These are phyloP conservation scores for Fragosphaeria purpurea DNA, from an alignment of 2,329 filamentous ascomycete species.

Conservation along the genomic window DNA sequence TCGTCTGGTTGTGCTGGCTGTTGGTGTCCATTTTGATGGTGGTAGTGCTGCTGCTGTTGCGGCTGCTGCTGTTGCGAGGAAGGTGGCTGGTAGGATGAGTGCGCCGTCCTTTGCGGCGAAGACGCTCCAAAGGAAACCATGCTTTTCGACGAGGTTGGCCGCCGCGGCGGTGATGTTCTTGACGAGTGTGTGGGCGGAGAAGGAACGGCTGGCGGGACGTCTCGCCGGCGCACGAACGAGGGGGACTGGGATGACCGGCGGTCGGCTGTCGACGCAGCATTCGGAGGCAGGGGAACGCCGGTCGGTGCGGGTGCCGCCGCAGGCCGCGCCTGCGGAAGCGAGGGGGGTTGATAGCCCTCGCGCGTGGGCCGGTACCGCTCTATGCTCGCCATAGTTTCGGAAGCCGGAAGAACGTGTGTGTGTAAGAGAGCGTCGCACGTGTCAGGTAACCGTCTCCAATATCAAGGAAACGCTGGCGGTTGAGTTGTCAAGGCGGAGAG, in stretches of 20 bases:
- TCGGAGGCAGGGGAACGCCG: neutral
- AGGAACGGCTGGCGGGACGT: slow-evolving; percentile 51
- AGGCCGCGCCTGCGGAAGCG: slow-evolving; percentile 23
- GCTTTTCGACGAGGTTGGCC: slow-evolving; percentile 29
- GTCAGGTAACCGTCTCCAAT: too few relatives aligned
- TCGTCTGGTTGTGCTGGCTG: neutral
- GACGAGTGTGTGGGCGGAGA: slow-evolving; percentile 49
- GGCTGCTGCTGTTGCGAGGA: neutral
- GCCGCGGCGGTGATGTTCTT: slow-evolving; percentile 44
- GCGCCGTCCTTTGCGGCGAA: slow-evolving; percentile 25
- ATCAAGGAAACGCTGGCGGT: too few relatives aligned
- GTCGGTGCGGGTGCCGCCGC: slow-evolving; percentile 4
- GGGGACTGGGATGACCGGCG: slow-evolving; percentile 39
- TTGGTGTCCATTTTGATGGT: neutral
- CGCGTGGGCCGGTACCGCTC: slow-evolving; percentile 48
- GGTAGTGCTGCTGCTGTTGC: neutral
- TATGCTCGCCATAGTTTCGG: slow-evolving; percentile 43
- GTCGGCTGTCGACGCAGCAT: slow-evolving; percentile 17
- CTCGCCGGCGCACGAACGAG: slow-evolving; percentile 30
- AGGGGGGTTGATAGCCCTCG: slow-evolving; percentile 48
- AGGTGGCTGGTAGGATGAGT: slow-evolving; percentile 10
- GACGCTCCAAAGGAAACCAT: slow-evolving; percentile 33
- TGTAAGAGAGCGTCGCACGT: too few relatives aligned
- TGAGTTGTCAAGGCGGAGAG: neutral
- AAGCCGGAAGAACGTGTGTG: too few relatives aligned